Evolutionary conservation across 129 eudicot species (phyloP), one percentile per base, ranked within the genome.

Genomic region (Chrysanthemum makinoi): DNA sequence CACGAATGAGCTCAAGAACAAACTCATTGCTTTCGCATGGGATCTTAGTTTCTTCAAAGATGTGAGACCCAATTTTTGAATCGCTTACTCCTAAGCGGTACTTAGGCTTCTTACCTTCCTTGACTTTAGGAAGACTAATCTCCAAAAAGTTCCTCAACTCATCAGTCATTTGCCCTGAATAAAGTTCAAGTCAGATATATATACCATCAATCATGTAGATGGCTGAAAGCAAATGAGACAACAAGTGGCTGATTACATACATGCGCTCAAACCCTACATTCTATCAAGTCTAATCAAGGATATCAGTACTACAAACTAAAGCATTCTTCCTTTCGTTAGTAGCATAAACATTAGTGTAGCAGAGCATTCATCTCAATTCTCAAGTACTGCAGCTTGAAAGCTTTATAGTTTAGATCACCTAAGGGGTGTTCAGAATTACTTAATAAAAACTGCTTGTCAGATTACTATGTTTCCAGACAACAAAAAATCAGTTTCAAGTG

Each of bases 11-110:
- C 84, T 92, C 97, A 72, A 81, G 87, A 78, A 89, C 80, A 81
- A 85, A 86, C 73, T 92, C 96, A 79, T 93, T 89, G 78, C 91
- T 83, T 77, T 88, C 91, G 89, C 98, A 94, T 10, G 90, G 92
- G 16, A 94, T 87, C 71, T 89, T 94, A 12, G 96, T 87, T 18
- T 73, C 90, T 75, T 94, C 95, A 60, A 39, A 74, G 46, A 94
- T 87, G 58, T 88, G 95, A 3, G 93, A 84, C 20, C 96, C 98
- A 47, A 94, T 87, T 70, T 89, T 94, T 0, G 98, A 85, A 75
- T 87, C 96, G 7, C 95, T 80, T 44, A 94, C 82, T 48, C 96
- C 96, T 70, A 94, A 77, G 69, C 86, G 83, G 55, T 75, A 89
- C 68, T 86, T 91, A 51, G 90, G 85, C 77, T 88, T 90, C 78